These are phyloP conservation scores for Amoeboaphelidium protococcarum DNA, from an alignment of 371 early-diverging fungal genomes.

Conservation along the genomic window DNA sequence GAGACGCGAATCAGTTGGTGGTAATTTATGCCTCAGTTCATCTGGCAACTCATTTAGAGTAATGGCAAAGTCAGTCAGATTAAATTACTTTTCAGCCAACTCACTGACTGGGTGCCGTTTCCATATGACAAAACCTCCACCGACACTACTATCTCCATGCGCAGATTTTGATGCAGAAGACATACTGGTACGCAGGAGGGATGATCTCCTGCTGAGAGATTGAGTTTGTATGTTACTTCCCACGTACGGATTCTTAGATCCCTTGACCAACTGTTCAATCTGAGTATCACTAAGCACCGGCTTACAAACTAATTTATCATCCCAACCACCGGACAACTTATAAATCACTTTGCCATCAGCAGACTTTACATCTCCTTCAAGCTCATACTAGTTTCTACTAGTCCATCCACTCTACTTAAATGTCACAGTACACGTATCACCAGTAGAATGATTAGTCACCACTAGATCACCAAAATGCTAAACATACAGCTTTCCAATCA, in stretches of 20 bases:
- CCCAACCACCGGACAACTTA: slow-evolving; percentile 42
- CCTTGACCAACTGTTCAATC: no score
- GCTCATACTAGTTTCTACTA: slow-evolving; percentile 24
- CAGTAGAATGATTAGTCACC: slow-evolving; percentile 39
- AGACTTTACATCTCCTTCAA: slow-evolving; percentile 33
- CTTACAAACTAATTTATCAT: slow-evolving; percentile 25
- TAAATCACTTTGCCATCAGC: slow-evolving; percentile 20
- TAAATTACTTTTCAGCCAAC: slow-evolving; percentile 14
- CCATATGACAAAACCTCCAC: not conserved
- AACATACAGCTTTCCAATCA: slow-evolving; percentile 48
- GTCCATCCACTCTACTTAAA: slow-evolving; percentile 41
- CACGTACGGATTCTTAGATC: no score
- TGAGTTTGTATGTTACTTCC: no score
- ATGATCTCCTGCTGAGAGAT: no score
- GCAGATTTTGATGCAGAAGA: not conserved
- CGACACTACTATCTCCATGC: not conserved
- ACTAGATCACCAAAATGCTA: slow-evolving; percentile 55
- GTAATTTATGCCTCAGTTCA: slow-evolving; percentile 20
- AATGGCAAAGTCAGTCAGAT: slow-evolving; percentile 42
- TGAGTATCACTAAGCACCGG: no score
- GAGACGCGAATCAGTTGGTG: slow-evolving; percentile 46
- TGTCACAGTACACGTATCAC: slow-evolving; percentile 31
- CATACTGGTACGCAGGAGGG: no score
- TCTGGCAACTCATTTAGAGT: slow-evolving; percentile 35
- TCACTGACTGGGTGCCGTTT: slow-evolving; percentile 3